A percentile compares a stretch with the other conserved stretches of the same genome.
Evolutionary conservation across 352 stramenopile species (phyloP).

Genomic region (Phytopythium vexans): DNA sequence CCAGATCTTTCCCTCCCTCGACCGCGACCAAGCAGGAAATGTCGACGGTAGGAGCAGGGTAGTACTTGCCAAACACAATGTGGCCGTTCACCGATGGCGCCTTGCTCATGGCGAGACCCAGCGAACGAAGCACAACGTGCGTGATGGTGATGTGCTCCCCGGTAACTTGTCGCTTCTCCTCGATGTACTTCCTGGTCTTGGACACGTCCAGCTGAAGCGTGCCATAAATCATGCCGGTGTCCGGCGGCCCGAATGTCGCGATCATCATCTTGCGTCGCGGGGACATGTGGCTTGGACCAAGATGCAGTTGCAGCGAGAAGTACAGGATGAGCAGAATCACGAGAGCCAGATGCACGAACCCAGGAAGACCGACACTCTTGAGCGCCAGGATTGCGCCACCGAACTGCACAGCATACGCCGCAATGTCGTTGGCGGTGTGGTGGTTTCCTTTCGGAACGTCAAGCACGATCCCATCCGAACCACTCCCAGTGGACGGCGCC

Average conservation of each 20-base stretch:
- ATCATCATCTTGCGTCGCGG: conserved; percentile 70
- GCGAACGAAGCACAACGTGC: conserved; percentile 57
- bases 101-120: conserved; percentile 47
- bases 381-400: conserved; percentile 43
- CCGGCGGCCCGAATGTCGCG: conserved; percentile 46
- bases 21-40: conserved; percentile 66
- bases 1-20: conserved; percentile 54
- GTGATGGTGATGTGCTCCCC: conserved; percentile 63
- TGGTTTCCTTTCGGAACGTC: conserved; percentile 19
- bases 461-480: conserved; percentile 9
- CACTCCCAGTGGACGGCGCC: too few species aligned
- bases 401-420: conserved; percentile 48
- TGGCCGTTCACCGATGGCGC: conserved; percentile 68
- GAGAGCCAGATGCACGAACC: conserved; percentile 35
- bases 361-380: conserved; percentile 39
- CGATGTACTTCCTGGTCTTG: conserved; percentile 59
- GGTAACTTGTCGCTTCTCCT: conserved; percentile 37
- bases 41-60: conserved; percentile 54
- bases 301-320: conserved; percentile 47
- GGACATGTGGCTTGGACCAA: conserved; percentile 56
- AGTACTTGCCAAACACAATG: conserved; percentile 70
- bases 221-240: conserved; percentile 67
- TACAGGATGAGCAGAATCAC: conserved; percentile 47
- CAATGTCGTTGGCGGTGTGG: conserved; percentile 37
- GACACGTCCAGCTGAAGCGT: conserved; percentile 69